Evolutionary conservation across 2,329 filamentous ascomycete genomes (phyloP).

Genomic region (Pseudogymnoascus sp.): DNA sequence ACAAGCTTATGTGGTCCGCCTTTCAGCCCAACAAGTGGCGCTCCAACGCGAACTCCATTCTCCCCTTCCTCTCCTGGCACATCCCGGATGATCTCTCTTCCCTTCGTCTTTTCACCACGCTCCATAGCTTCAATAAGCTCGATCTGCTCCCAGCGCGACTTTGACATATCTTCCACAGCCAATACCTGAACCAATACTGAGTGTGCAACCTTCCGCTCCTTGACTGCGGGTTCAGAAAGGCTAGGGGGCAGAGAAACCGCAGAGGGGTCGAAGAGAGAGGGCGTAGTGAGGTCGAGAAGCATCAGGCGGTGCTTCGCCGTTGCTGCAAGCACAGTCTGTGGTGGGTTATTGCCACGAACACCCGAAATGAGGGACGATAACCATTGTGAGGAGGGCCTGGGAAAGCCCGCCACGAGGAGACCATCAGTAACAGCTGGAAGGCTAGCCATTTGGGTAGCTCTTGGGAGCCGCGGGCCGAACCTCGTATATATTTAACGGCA

Average conservation of each 20-base stretch:
- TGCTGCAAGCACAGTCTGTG: conserved; percentile 62
- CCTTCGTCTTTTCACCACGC: conserved; percentile 66
- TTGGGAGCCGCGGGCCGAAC: background rate
- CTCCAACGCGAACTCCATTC: conserved; percentile 13
- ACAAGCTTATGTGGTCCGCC: conserved; percentile 67
- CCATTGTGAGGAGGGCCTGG: conserved; percentile 12
- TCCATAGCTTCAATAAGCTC: conserved; percentile 71
- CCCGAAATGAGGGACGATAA: conserved; percentile 48
- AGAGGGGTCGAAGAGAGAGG: conserved; percentile 43
- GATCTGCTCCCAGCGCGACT: conserved; percentile 78
- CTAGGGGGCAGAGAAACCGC: conserved; percentile 50
- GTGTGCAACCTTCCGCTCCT: conserved; percentile 50
- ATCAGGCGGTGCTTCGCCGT: conserved; percentile 78
- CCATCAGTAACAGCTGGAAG: conserved; percentile 39
- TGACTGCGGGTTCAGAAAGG: conserved; percentile 45
- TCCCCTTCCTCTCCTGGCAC: conserved; percentile 43
- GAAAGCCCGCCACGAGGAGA: background rate
- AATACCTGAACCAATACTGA: conserved; percentile 75
- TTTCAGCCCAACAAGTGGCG: background rate
- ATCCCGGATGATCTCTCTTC: conserved; percentile 75
- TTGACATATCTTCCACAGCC: conserved; percentile 76
- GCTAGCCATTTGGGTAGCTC: conserved; percentile 31
- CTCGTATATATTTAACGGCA: background rate
- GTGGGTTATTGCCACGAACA: conserved; percentile 35
- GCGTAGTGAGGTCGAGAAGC: conserved; percentile 65